These are phyloP conservation scores for Chaetomium sp. DNA, from an alignment of 2,329 filamentous ascomycete species.

Conservation along the genomic window DNA sequence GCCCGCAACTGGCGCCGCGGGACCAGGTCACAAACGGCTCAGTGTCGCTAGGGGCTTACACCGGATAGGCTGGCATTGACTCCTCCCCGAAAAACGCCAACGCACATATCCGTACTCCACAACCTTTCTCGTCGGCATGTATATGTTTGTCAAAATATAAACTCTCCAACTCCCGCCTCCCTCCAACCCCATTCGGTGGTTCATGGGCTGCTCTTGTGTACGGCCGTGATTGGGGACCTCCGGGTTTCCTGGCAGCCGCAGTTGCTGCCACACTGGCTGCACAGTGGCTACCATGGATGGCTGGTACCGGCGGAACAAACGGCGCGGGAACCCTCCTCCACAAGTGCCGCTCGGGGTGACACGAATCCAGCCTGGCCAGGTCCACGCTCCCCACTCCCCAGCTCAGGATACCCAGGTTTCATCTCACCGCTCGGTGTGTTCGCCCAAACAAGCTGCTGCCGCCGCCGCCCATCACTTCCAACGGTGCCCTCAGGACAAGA, in stretches of 20 bases:
- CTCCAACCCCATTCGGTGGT: constrained; percentile 1
- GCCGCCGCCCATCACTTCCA: not conserved
- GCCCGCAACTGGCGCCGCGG: not conserved
- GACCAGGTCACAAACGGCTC: not conserved
- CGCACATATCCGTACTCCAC: not conserved
- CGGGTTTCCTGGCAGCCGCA: constrained; percentile 23
- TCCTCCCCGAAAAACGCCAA: not conserved
- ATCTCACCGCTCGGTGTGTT: constrained; percentile 21
- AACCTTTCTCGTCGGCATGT: not conserved
- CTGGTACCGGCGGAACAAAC: constrained; percentile 29
- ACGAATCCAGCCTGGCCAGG: constrained; percentile 19
- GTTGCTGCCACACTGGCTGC: constrained; percentile 16
- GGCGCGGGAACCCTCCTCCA: constrained; percentile 29
- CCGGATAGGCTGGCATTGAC: not conserved
- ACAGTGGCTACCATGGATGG: constrained; percentile 20
- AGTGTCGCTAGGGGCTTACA: not conserved
- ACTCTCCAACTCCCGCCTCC: constrained; percentile 5
- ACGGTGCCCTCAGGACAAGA: too few relatives aligned
- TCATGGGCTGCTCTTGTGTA: constrained; percentile 17
- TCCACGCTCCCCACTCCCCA: constrained; percentile 21
- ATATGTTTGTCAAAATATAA: constrained; percentile 13
- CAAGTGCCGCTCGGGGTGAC: constrained; percentile 30
- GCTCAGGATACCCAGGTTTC: constrained; percentile 4
- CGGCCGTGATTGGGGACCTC: constrained; percentile 34
- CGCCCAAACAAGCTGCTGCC: constrained; percentile 2